Conservation (phyloP, 352 stramenopile species). For the Pythium graminicola region DNA sequence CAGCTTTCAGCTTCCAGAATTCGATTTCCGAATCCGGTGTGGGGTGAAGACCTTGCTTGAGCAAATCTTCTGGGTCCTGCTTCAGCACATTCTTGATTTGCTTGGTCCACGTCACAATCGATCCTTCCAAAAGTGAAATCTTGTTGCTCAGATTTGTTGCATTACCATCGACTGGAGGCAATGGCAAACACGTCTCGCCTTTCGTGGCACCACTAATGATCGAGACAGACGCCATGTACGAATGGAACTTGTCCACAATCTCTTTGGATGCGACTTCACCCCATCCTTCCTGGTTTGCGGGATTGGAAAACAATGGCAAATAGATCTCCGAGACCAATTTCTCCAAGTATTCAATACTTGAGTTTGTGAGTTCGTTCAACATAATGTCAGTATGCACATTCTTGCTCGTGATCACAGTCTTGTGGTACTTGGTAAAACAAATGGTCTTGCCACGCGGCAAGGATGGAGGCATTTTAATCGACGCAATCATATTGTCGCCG, state of each 20-base stretch:
- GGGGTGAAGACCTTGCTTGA: constrained; percentile 96
- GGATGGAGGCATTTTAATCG: constrained; percentile 82
- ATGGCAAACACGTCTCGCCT: constrained; percentile 94
- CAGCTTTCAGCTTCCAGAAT: constrained; percentile 97
- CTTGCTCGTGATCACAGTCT: constrained; percentile 63
- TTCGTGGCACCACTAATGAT: constrained; percentile 97
- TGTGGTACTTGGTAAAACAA: constrained; percentile 89
- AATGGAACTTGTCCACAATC: constrained; percentile 96
- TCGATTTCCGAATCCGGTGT: constrained; percentile 96
- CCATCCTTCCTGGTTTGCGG: constrained; percentile 93
- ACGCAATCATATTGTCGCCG: constrained; percentile 78
- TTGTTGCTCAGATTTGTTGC: constrained; percentile 83
- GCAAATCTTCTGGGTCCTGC: constrained; percentile 94
- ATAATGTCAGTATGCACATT: constrained; percentile 87
- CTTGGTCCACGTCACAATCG: constrained; percentile 98
- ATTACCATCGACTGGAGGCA: constrained; percentile 89
- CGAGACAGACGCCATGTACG: constrained; percentile 93
- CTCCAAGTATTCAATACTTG: constrained; percentile 94
- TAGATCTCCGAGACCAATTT: constrained; percentile 93
- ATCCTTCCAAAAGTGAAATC: constrained; percentile 95
- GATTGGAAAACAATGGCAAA: constrained; percentile 94
- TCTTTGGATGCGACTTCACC: constrained; percentile 95
- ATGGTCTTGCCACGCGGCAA: constrained; percentile 87
- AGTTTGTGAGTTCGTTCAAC: constrained; percentile 81
- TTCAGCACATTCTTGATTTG: constrained; percentile 99